Percentiles rank a stretch among this genome's conserved stretches.
Evolutionary conservation across 345 rosid genomes (phyloP).

Genomic region (Pistacia vera): DNA sequence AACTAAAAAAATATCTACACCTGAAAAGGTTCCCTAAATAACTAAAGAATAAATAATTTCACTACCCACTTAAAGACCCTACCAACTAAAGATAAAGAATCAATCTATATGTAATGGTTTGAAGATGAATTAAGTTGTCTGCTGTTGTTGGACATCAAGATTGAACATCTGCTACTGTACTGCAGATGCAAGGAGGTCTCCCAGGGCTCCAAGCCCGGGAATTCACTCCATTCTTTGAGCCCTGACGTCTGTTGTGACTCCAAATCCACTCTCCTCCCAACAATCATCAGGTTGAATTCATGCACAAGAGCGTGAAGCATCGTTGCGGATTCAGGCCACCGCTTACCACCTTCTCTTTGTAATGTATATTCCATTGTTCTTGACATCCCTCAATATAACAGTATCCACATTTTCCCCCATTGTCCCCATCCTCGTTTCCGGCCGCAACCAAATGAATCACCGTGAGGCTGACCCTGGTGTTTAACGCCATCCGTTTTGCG

Average conservation of each 20-base stretch:
- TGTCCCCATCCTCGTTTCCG: background rate
- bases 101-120: too few relatives aligned
- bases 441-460: slow-evolving; percentile 28
- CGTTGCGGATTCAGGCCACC: slow-evolving; percentile 42
- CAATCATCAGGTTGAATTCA: slow-evolving; percentile 44
- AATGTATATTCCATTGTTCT: slow-evolving; percentile 16
- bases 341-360: slow-evolving; percentile 29
- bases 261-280: slow-evolving; percentile 49
- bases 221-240: slow-evolving; percentile 60
- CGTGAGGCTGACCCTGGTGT: slow-evolving; percentile 30
- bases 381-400: slow-evolving; percentile 34
- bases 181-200: slow-evolving; percentile 64
- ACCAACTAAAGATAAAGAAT: too few relatives aligned
- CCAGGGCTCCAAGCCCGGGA: slow-evolving; percentile 63
- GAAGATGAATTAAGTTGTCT: background rate
- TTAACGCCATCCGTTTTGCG: slow-evolving; percentile 47
- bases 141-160: slow-evolving; percentile 66
- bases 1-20: too few relatives aligned
- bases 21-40: too few relatives aligned
- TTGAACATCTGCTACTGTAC: slow-evolving; percentile 40
- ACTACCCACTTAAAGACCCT: too few relatives aligned
- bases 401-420: slow-evolving; percentile 42
- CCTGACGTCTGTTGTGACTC: slow-evolving; percentile 40
- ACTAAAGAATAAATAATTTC: too few relatives aligned
- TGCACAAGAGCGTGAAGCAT: slow-evolving; percentile 34